Conservation (phyloP, 2,329 filamentous ascomycete species). For the Chaetomium sp. region DNA sequence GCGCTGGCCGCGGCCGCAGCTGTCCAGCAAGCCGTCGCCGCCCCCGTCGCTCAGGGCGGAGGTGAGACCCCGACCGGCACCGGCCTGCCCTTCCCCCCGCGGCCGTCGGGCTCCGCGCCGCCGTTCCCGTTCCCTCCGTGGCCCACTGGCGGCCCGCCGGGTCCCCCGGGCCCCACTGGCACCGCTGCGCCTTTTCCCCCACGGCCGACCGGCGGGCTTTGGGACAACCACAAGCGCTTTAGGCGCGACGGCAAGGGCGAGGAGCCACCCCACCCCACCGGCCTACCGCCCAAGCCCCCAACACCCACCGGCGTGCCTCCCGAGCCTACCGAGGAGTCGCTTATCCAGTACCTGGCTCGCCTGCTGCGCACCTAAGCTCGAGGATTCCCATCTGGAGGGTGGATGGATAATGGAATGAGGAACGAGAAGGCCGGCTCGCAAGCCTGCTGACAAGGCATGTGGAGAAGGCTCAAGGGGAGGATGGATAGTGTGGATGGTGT, state of each 20-base stretch:
- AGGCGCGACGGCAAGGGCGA: neutral
- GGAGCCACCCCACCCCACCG: neutral
- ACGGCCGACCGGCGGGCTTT: neutral
- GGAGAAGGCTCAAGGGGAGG: neutral
- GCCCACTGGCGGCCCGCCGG: too few species aligned
- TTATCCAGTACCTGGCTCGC: neutral
- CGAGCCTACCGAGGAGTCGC: neutral
- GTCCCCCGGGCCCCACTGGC: neutral
- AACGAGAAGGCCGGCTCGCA: neutral
- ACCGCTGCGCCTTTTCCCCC: neutral
- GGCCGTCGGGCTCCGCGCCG: neutral
- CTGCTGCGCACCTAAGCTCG: neutral
- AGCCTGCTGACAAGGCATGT: neutral
- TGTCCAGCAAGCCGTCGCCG: conserved; percentile 27
- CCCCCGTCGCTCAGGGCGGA: conserved; percentile 25
- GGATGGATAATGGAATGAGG: neutral
- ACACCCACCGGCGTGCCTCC: too few species aligned
- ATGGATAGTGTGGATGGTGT: neutral
- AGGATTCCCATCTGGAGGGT: neutral
- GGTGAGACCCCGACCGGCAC: conserved; percentile 13
- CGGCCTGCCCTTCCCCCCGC: neutral
- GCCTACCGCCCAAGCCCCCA: neutral
- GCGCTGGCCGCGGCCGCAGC: conserved; percentile 31
- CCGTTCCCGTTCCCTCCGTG: too few species aligned
- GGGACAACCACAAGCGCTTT: neutral